Conservation (phyloP, 495 filamentous ascomycete species). For the Aspergillus taichungensis region DNA sequence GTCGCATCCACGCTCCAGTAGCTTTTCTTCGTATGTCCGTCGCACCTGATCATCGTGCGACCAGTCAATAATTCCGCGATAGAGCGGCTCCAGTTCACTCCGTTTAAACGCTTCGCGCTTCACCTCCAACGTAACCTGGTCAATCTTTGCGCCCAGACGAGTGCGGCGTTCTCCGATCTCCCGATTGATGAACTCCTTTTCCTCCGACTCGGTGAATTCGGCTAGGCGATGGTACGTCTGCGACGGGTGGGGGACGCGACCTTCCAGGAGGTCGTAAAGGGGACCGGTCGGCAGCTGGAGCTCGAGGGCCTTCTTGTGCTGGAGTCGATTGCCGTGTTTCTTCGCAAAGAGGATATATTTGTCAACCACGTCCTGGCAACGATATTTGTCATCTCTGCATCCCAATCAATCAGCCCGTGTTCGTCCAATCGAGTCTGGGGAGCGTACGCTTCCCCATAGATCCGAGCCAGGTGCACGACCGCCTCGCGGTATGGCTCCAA, state of each 20-base stretch:
- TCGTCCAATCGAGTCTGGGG: not conserved
- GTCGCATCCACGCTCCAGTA: slow-evolving; percentile 74
- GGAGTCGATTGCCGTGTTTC: slow-evolving; percentile 57
- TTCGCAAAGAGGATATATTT: slow-evolving; percentile 66
- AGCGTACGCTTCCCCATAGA: slow-evolving; percentile 60
- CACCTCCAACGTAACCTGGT: slow-evolving; percentile 76
- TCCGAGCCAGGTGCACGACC: slow-evolving; percentile 59
- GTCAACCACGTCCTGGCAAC: slow-evolving; percentile 73
- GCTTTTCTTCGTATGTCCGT: slow-evolving; percentile 80
- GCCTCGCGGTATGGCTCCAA: slow-evolving; percentile 67
- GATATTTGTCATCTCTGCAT: slow-evolving; percentile 50
- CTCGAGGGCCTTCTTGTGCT: slow-evolving; percentile 65
- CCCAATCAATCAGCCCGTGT: slow-evolving; percentile 6
- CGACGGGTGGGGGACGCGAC: slow-evolving; percentile 69
- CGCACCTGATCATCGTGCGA: slow-evolving; percentile 75
- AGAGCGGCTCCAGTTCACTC: slow-evolving; percentile 65
- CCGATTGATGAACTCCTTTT: slow-evolving; percentile 84
- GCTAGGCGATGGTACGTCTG: slow-evolving; percentile 75
- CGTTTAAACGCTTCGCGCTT: slow-evolving; percentile 69
- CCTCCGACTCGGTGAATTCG: slow-evolving; percentile 77
- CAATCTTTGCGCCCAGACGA: slow-evolving; percentile 73
- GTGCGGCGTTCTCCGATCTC: slow-evolving; percentile 85
- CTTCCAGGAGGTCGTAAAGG: slow-evolving; percentile 76
- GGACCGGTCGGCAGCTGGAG: slow-evolving; percentile 68
- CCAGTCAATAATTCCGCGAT: slow-evolving; percentile 82